These are phyloP conservation scores for Fraxinus xanthoxyloides DNA, from an alignment of 305 asterid genomes.

Conservation along the genomic window DNA sequence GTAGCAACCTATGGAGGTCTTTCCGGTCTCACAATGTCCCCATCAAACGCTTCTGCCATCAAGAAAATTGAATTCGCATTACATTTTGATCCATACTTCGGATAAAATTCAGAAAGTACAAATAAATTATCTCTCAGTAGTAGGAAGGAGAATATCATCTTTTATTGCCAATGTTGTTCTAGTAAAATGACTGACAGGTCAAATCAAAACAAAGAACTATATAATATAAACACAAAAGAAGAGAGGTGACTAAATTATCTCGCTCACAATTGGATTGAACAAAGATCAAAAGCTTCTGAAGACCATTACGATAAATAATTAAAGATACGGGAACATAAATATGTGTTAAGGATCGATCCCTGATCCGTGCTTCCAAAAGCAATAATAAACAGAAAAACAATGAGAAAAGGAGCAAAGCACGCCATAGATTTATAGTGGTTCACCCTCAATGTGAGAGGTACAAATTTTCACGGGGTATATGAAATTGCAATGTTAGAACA, in stretches of 20 bases:
- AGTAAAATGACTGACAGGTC: not conserved
- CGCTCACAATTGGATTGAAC: not conserved
- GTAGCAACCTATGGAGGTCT: constrained; percentile 31
- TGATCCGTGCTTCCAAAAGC: not conserved
- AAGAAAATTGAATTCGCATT: constrained; percentile 17
- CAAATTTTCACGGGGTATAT: not conserved
- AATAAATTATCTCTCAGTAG: not conserved
- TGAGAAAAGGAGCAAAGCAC: not conserved
- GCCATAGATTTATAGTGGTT: not conserved
- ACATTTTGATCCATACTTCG: not conserved
- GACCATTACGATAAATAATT: not conserved
- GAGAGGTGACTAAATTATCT: not conserved
- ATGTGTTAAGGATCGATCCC: not conserved
- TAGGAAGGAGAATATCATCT: not conserved
- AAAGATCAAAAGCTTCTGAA: not conserved
- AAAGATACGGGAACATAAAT: not conserved
- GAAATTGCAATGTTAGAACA: not conserved
- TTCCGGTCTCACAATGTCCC: constrained; percentile 21
- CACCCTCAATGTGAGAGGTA: not conserved
- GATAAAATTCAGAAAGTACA: not conserved
- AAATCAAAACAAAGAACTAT: not conserved
- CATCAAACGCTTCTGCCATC: constrained; percentile 47
- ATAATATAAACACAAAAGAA: not conserved
- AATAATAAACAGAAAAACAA: not conserved
- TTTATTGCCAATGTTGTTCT: not conserved